Evolutionary conservation across 306 rosid species (phyloP), one percentile per base, ranked within the genome.

Genomic region (Trifolium subterraneum): DNA sequence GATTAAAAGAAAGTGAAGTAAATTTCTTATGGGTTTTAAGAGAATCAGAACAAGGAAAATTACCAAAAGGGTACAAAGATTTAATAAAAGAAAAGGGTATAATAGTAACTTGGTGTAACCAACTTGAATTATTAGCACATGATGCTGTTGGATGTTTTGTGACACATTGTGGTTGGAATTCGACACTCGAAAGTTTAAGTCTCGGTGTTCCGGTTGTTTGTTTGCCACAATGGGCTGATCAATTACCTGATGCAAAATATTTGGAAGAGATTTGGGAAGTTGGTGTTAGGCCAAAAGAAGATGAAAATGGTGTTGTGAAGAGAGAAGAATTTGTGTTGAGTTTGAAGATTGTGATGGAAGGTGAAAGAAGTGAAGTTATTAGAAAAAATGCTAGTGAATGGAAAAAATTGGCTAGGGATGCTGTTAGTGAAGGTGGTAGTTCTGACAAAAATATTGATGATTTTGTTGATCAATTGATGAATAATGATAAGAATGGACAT

Each of bases 161-260:
- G 73, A 86, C 88, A 0, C 92, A 87, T 13, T 87, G 96, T 45
- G 90, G 92, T 4, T 82, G 96, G 96, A 90, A 90, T 16, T 90
- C 90, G 0, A 90, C 92, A 6, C 87, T 90, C 0, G 96, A 90
- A 74, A 89, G 84, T 61, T 76, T 90, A 6, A 83, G 92, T 60
- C 84, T 88, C n/a, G 89, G 91, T 1, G 86, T 86, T 19, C 91
- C 91, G 0, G 87, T 88, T 84, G 83, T 86, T 64, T 89, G 88
- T 9, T 79, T 90, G 75, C 92, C 90, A 1, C 90, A 83, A 58
- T 88, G 90, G 92, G 68, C 87, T 0, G 96, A 90, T 44, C 92
- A 86, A 27, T 71, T 86, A 72, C 82, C 92, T 0, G 90, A 90
- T 73, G 92, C 92, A 0, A 88, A 86, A 77, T 90, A 62, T 73